Evolutionary conservation across 148 eudicot genomes (phyloP).

Genomic region (Talinum fruticosum): DNA sequence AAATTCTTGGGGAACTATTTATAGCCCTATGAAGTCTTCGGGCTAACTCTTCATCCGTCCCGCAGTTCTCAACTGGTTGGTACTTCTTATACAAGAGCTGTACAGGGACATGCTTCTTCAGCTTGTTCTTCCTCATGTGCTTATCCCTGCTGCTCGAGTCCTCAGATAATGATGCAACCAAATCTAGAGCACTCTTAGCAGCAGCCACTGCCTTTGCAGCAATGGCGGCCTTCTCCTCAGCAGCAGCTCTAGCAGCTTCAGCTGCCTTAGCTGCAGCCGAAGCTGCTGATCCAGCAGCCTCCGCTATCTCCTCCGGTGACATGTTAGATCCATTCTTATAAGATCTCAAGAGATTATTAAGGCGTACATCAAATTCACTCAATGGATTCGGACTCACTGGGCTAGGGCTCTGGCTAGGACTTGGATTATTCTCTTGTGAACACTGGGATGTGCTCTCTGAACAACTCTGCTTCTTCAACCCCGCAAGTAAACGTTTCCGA

Average conservation of each 20-base stretch:
- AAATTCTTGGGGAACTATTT: conserved; percentile 78
- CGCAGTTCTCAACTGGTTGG: conserved; percentile 39
- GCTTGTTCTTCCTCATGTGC: conserved; percentile 53
- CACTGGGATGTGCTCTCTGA: conserved; percentile 41
- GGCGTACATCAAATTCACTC: conserved; percentile 43
- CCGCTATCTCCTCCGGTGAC: conserved; percentile 67
- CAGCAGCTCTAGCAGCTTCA: conserved; percentile 61
- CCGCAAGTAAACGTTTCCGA: conserved; percentile 77
- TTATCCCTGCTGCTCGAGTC: conserved; percentile 36
- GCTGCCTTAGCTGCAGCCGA: conserved; percentile 55
- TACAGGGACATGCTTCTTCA: conserved; percentile 75
- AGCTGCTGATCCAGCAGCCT: conserved; percentile 61
- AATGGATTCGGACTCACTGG: conserved; percentile 23
- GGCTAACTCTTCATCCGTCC: conserved; percentile 76
- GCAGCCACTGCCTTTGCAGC: conserved; percentile 79
- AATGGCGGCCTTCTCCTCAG: conserved; percentile 78
- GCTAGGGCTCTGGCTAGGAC: conserved; percentile 26
- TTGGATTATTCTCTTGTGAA: conserved; percentile 29
- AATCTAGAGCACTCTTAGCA: conserved; percentile 72
- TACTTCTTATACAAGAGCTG: conserved; percentile 52
- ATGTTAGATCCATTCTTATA: conserved; percentile 52
- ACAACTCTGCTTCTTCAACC: conserved; percentile 66
- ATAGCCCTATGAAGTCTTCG: conserved; percentile 65
- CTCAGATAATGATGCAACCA: conserved; percentile 52
- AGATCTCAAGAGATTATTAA: conserved; percentile 44